A percentile compares a stretch with the other conserved stretches of the same genome.
These are phyloP conservation scores for Chernovozyma aurita DNA, from an alignment of 1,139 yeast genomes.

Conservation along the genomic window DNA sequence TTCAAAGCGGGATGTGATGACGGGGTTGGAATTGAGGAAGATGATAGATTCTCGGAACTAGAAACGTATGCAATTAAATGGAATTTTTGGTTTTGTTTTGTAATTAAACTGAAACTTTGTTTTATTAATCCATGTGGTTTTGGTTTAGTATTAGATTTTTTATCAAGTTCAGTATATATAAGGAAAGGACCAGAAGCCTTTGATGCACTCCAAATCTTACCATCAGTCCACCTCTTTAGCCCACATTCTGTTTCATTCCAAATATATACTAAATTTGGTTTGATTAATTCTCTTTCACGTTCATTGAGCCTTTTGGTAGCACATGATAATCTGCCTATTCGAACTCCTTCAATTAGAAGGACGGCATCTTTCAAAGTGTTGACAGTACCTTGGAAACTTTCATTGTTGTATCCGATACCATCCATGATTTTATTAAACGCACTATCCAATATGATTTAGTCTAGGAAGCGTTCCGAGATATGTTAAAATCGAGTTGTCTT, in stretches of 20 bases:
- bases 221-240: constrained; percentile 68
- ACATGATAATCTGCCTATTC: constrained; percentile 49
- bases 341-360: constrained; percentile 55
- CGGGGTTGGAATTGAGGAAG: constrained; percentile 1
- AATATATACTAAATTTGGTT: constrained; percentile 52
- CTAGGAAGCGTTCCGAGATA: too few relatives aligned
- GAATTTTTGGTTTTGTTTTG: constrained; percentile 40
- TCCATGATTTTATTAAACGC: not conserved
- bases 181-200: constrained; percentile 57
- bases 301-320: constrained; percentile 50
- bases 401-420: not conserved
- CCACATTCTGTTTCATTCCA: constrained; percentile 65
- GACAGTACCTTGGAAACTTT: constrained; percentile 51
- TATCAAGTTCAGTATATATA: constrained; percentile 54
- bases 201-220: constrained; percentile 60
- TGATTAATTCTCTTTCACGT: constrained; percentile 43
- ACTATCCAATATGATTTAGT: too few relatives aligned
- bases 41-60: not conserved
- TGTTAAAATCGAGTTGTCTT: too few relatives aligned
- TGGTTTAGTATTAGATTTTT: constrained; percentile 9
- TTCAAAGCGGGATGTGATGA: constrained; percentile 3
- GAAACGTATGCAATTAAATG: constrained; percentile 46
- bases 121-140: constrained; percentile 42
- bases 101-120: constrained; percentile 46
- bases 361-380: constrained; percentile 53